Evolutionary conservation across 2,329 filamentous ascomycete genomes (phyloP).

Genomic region (Dactylellina parvicollis): DNA sequence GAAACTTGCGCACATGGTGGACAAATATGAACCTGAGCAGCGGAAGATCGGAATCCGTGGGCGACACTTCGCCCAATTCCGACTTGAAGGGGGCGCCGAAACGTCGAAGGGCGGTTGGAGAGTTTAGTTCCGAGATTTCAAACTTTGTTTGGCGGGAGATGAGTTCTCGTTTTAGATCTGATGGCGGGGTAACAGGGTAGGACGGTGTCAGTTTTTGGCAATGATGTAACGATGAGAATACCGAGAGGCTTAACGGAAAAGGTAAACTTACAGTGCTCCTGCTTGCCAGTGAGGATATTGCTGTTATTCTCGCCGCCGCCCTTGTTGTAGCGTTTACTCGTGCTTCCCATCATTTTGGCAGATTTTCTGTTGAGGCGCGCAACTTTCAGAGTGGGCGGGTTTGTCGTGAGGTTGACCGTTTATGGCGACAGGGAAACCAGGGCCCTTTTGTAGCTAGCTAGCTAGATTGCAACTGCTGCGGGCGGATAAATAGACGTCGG

Average conservation of each 20-base stretch:
- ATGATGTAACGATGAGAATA: slow-evolving; percentile 42
- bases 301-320: slow-evolving; percentile 59
- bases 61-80: slow-evolving; percentile 89
- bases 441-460: not conserved
- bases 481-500: no score
- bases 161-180: slow-evolving; percentile 97
- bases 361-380: slow-evolving; percentile 10
- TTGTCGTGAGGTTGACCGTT: not conserved
- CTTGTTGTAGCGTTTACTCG: slow-evolving; percentile 46
- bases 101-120: slow-evolving; percentile 89
- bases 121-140: slow-evolving; percentile 93
- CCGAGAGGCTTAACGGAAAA: not conserved
- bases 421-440: slow-evolving; percentile 4
- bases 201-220: slow-evolving; percentile 9
- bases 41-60: slow-evolving; percentile 91
- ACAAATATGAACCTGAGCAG: slow-evolving; percentile 97
- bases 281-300: slow-evolving; percentile 84
- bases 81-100: slow-evolving; percentile 97
- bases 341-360: slow-evolving; percentile 24
- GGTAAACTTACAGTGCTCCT: slow-evolving; percentile 86
- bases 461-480: no score
- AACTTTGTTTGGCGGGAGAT: slow-evolving; percentile 86
- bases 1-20: slow-evolving; percentile 96
- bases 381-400: not conserved
- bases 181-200: not conserved